These are phyloP conservation scores for Aspergillus oerlinghausenensis DNA, from an alignment of 2,329 filamentous ascomycete genomes.

Conservation along the genomic window DNA sequence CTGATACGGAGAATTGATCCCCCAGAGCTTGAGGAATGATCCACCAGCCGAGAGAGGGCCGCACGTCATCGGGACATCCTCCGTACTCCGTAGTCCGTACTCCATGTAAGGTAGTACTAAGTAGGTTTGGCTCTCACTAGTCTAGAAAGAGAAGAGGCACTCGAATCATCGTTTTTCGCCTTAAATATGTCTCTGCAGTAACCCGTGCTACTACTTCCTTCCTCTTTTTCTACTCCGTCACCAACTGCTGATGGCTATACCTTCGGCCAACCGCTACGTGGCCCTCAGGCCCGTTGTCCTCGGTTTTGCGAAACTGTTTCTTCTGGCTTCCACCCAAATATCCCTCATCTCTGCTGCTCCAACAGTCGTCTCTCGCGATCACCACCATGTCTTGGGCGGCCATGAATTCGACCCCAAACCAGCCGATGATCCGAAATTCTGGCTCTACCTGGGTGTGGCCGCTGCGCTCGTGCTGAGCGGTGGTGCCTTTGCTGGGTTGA, in stretches of 20 bases:
- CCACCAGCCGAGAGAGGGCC: no score
- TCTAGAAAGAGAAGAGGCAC: not conserved
- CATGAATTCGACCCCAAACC: slow-evolving; percentile 45
- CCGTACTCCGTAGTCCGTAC: not conserved
- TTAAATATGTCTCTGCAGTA: not conserved
- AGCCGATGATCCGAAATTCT: slow-evolving; percentile 61
- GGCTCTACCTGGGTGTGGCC: slow-evolving; percentile 76
- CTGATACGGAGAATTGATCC: no score
- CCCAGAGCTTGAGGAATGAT: no score
- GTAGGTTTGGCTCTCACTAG: no score
- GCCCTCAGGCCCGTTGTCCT: slow-evolving; percentile 36
- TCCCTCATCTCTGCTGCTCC: slow-evolving; percentile 39
- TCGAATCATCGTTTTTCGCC: not conserved
- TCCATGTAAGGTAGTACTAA: no score
- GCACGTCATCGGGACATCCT: not conserved
- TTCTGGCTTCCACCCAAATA: slow-evolving; percentile 34
- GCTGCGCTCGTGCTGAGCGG: slow-evolving; percentile 78
- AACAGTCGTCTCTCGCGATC: slow-evolving; percentile 11
- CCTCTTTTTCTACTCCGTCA: not conserved
- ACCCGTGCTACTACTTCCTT: not conserved
- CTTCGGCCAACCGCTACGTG: slow-evolving; percentile 27
- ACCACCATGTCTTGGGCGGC: slow-evolving; percentile 2
- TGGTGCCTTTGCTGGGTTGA: slow-evolving; percentile 91
- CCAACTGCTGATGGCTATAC: slow-evolving; percentile 22
- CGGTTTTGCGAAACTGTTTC: slow-evolving; percentile 38